phyloP scores from a whole-genome alignment of 1,284 basidiomycete species.

The Ustilago crameri region DNA sequence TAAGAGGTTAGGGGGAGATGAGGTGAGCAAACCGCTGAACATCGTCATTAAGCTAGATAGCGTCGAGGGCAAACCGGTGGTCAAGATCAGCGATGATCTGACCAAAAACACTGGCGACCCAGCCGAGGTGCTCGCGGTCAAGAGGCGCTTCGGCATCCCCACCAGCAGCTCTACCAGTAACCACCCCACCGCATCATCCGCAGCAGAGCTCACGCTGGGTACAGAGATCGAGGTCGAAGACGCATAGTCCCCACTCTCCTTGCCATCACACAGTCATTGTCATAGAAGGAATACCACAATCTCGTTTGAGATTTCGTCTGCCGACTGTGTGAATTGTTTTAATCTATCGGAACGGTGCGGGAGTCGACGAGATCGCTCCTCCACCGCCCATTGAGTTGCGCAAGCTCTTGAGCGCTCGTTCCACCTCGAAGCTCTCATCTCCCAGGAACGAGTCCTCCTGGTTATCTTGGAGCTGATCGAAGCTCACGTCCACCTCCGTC shows the following conservation, averaged over 20 bases:
- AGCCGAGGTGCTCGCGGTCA: constrained; percentile 48
- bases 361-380: constrained; percentile 11
- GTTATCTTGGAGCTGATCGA: constrained; percentile 68
- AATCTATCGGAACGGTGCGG: constrained; percentile 23
- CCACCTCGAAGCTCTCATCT: constrained; percentile 50
- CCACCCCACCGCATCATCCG: no score
- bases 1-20: background rate
- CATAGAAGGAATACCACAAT: no score
- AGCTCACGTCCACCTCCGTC: constrained; percentile 10
- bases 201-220: no score
- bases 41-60: constrained; percentile 66
- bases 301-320: no score
- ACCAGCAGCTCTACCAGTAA: background rate
- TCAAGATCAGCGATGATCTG: constrained; percentile 67
- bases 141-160: constrained; percentile 41
- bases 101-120: constrained; percentile 67
- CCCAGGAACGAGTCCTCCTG: constrained; percentile 68
- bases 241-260: constrained; percentile 10
- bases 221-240: constrained; percentile 33
- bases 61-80: constrained; percentile 55
- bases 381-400: constrained; percentile 15
- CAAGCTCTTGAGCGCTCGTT: constrained; percentile 29
- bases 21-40: constrained; percentile 59
- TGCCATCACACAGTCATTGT: no score
- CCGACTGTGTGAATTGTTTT: no score